A percentile compares a stretch with the other conserved stretches of the same genome.
phyloP scores from a whole-genome alignment of 2,329 filamentous ascomycete species.

The Penicillium sp. region DNA sequence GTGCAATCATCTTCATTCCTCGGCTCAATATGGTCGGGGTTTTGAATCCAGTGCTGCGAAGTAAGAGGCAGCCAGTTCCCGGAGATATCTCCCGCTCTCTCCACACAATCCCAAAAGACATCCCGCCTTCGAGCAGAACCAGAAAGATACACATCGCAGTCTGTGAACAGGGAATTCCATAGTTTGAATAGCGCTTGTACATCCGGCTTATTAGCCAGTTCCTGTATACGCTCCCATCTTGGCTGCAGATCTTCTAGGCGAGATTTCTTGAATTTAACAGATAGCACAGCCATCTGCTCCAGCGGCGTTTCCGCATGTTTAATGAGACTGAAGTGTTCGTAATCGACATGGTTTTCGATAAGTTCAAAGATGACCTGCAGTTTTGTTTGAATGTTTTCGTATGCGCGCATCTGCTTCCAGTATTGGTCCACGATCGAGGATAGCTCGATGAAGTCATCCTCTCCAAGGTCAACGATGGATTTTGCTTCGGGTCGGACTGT shows the following conservation, averaged over 20 bases:
- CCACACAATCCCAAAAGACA: neutral
- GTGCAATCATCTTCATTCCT: too few species aligned
- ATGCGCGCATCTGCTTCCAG: neutral
- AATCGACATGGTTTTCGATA: neutral
- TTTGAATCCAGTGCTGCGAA: neutral
- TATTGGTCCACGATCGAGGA: slow-evolving; percentile 1
- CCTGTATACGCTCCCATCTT: neutral
- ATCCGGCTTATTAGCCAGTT: neutral
- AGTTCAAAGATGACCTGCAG: neutral
- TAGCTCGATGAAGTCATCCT: neutral
- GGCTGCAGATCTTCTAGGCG: neutral
- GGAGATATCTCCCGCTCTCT: neutral
- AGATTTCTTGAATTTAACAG: neutral
- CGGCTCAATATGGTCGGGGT: too few species aligned
- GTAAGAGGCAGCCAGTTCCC: neutral
- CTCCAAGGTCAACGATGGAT: slow-evolving; percentile 1
- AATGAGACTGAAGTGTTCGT: neutral
- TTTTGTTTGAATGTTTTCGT: neutral
- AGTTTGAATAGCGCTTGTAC: neutral
- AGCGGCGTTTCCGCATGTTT: neutral
- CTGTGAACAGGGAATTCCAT: neutral
- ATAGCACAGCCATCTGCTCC: neutral
- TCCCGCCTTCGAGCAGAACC: neutral
- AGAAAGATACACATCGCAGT: neutral
- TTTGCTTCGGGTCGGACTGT: neutral